These are phyloP conservation scores for Verticillium albo-atrum DNA, from an alignment of 2,329 filamentous ascomycete species.

Conservation along the genomic window DNA sequence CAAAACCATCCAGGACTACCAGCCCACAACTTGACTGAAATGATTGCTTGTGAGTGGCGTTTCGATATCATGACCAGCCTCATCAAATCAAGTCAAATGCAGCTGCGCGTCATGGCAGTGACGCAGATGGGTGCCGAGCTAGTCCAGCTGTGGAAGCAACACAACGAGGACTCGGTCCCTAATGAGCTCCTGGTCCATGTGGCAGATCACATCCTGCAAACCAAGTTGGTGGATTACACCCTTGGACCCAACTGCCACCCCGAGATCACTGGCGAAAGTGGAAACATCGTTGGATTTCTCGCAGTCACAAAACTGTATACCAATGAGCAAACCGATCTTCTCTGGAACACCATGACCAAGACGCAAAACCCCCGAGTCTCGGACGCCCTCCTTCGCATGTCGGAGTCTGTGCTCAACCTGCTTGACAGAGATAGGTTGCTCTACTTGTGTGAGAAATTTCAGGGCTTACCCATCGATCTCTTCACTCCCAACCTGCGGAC, in stretches of 20 bases:
- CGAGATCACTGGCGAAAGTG: conserved; percentile 76
- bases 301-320: conserved; percentile 73
- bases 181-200: conserved; percentile 59
- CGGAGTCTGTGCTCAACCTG: conserved; percentile 41
- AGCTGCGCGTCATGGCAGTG: conserved; percentile 76
- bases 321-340: conserved; percentile 65
- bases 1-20: conserved; percentile 31
- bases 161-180: conserved; percentile 36
- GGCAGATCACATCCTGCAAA: conserved; percentile 62
- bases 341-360: conserved; percentile 79
- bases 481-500: conserved; percentile 60
- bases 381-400: conserved; percentile 71
- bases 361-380: conserved; percentile 83
- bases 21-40: conserved; percentile 34
- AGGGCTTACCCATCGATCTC: conserved; percentile 55
- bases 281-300: conserved; percentile 83
- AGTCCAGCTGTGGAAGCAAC: conserved; percentile 58
- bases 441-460: conserved; percentile 68
- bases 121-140: conserved; percentile 69
- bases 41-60: conserved; percentile 62
- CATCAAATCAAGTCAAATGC: conserved; percentile 83
- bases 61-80: conserved; percentile 66
- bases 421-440: conserved; percentile 47
- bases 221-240: conserved; percentile 78
- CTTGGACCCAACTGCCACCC: conserved; percentile 89